A percentile compares a stretch with the other conserved stretches of the same genome.
Conservation (phyloP, 805 yeast species). For the Candida nitratophila region DNA sequence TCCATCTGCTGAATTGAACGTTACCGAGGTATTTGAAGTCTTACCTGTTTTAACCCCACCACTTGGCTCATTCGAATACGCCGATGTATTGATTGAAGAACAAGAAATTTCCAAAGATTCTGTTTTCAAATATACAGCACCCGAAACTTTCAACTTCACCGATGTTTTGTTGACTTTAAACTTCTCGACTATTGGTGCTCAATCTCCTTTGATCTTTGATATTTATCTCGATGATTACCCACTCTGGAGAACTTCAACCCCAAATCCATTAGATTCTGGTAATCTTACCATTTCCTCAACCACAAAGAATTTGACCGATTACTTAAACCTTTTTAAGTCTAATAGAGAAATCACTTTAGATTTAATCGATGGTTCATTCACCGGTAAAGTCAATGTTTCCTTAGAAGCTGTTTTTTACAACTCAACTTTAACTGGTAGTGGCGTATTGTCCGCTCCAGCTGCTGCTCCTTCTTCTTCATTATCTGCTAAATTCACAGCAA, state of each 20-base stretch:
- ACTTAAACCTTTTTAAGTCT: conserved; percentile 14
- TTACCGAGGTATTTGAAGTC: conserved; percentile 12
- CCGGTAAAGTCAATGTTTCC: conserved; percentile 13
- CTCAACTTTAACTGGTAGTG: conserved; percentile 11
- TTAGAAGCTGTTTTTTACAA: conserved; percentile 17
- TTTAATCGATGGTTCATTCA: conserved; percentile 20
- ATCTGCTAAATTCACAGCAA: conserved; percentile 1
- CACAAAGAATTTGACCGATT: conserved; percentile 21
- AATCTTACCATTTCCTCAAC: conserved; percentile 17
- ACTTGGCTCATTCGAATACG: conserved; percentile 3
- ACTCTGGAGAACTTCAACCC: conserved; percentile 25
- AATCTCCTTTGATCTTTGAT: conserved; percentile 18
- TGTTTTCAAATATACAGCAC: conserved; percentile 5
- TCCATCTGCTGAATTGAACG: not conserved
- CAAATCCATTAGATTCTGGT: conserved; percentile 14
- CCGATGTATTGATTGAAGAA: conserved; percentile 7
- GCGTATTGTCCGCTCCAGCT: no score
- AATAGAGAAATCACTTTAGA: conserved; percentile 10
- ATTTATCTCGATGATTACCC: conserved; percentile 19
- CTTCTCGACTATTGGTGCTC: conserved; percentile 16
- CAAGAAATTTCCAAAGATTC: not conserved
- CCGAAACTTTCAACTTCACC: conserved; percentile 17
- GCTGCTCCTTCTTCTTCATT: not conserved
- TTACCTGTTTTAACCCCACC: conserved; percentile 6
- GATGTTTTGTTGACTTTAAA: conserved; percentile 23